These are phyloP conservation scores for Cladosporium colombiae DNA, from an alignment of 2,329 filamentous ascomycete genomes.

Conservation along the genomic window DNA sequence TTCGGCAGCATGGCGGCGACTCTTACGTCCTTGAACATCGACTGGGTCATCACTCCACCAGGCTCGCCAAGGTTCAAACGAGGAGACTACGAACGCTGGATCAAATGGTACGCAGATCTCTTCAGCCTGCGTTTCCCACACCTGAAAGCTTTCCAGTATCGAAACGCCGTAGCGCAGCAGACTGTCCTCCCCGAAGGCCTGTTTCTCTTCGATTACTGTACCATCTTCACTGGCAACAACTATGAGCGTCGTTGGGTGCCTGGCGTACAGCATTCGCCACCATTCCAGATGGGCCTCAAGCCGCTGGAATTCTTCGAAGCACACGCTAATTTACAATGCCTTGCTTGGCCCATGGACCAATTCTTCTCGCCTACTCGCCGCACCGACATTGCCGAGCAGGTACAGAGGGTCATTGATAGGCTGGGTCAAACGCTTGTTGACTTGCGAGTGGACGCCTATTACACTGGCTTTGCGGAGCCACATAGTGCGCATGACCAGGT, in stretches of 20 bases:
- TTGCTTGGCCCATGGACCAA: conserved; percentile 50
- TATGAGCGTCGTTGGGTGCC: conserved; percentile 5
- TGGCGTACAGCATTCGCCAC: background rate
- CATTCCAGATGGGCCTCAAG: conserved; percentile 8
- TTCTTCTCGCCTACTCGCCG: conserved; percentile 40
- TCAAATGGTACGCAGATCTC: conserved; percentile 34
- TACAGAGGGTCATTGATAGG: conserved; percentile 39
- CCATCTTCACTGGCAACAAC: background rate
- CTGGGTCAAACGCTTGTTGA: conserved; percentile 44
- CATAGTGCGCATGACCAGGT: conserved; percentile 24
- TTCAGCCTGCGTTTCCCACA: conserved; percentile 45
- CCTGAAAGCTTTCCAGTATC: conserved; percentile 48
- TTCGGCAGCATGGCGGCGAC: conserved; percentile 23
- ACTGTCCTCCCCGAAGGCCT: conserved; percentile 40
- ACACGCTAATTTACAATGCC: conserved; percentile 45
- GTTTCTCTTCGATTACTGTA: conserved; percentile 38
- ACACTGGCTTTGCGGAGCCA: conserved; percentile 29
- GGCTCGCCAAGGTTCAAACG: background rate
- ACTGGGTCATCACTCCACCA: conserved; percentile 35
- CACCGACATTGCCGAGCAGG: conserved; percentile 20
- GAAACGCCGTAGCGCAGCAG: conserved; percentile 44
- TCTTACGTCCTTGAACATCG: conserved; percentile 39
- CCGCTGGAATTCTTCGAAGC: conserved; percentile 46
- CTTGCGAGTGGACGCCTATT: conserved; percentile 44
- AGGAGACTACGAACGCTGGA: conserved; percentile 23